Conservation (phyloP, 257 asterid genomes). For the Cordia subcordata region DNA sequence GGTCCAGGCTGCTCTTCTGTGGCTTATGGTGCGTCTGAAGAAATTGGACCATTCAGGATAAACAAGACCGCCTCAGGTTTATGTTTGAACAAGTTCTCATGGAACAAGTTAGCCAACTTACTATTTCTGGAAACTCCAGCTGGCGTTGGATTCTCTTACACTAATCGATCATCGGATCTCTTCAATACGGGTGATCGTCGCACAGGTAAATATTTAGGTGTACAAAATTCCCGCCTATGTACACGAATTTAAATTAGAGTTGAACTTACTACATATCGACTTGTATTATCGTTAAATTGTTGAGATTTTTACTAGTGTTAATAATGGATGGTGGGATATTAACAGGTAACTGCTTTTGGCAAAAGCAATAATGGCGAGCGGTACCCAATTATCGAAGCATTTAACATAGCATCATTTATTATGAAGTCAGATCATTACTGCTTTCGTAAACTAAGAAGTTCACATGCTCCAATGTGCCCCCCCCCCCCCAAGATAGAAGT, state of each 20-base stretch:
- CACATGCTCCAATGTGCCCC: neutral
- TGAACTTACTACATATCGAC: no score
- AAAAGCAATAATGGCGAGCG: constrained; percentile 13
- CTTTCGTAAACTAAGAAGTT: neutral
- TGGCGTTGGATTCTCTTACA: constrained; percentile 90
- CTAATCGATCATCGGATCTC: constrained; percentile 75
- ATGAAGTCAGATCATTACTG: neutral
- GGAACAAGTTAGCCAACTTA: constrained; percentile 81
- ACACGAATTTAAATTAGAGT: no score
- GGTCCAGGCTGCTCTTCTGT: constrained; percentile 99
- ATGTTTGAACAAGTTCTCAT: constrained; percentile 67
- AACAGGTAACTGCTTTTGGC: constrained; percentile 6
- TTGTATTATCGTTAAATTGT: no score
- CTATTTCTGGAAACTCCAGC: constrained; percentile 91
- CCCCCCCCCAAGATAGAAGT: no score
- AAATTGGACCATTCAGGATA: constrained; percentile 83
- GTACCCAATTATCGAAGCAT: no score
- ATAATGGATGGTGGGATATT: neutral
- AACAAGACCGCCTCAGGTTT: constrained; percentile 56
- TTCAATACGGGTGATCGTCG: constrained; percentile 79
- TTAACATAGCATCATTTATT: neutral
- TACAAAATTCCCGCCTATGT: no score
- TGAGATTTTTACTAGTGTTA: neutral
- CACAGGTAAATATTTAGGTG: constrained; percentile 42
- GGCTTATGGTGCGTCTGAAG: constrained; percentile 98